Base-by-base conservation (phyloP, 2,329 filamentous ascomycete genomes). In the Aspergillus udagawae region DNA sequence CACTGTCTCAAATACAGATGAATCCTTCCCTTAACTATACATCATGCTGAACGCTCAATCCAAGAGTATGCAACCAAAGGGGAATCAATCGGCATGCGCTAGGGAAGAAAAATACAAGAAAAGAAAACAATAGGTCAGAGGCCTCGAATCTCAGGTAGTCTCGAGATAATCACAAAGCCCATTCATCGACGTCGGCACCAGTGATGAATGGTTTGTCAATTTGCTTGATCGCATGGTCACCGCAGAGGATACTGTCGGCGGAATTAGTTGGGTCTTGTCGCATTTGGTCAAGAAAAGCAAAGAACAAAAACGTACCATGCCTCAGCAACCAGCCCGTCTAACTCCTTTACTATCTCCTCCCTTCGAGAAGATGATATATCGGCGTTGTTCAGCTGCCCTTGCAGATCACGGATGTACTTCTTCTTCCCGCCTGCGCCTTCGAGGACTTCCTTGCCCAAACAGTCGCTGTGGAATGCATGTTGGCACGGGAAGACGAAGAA, bases 401-500 rank as follows among this genome's bases (percentile, higher is more conserved):
- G 92, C 63, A 96, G 78, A 74, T 97, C 92, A 59, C 85, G 84
- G 64, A 99, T 97, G 63, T 90, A 82, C 72, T 87, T 87, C 17
- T 88, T 86, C 75, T 88, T 90, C 20, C 86, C 88, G 0, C 91
- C 91, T 1, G 88, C 87, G 63, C 91, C 87, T 72, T 93, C 90
- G 53, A 97, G 82, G 0, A 97, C 91, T 69, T 89, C 89, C 67
- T 86, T 87, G 0, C 91, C 93, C 51, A 99, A 77, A 72, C 94
- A 99, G 71, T 99, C 94, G 45, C 90, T 93, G 74, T 99, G 94
- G 70, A 99, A 99, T 3, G 92, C 90, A 75, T 99, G 94, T 78
- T 99, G 94, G 74, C 94, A 99, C 0, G 94, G 94, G 65, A 99
- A 99, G 20, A 99, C 94, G 66, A 97, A 99, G 76, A 99, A 99